Conservation (phyloP, 2,329 filamentous ascomycete genomes). For the Coniochaeta pulveracea region DNA sequence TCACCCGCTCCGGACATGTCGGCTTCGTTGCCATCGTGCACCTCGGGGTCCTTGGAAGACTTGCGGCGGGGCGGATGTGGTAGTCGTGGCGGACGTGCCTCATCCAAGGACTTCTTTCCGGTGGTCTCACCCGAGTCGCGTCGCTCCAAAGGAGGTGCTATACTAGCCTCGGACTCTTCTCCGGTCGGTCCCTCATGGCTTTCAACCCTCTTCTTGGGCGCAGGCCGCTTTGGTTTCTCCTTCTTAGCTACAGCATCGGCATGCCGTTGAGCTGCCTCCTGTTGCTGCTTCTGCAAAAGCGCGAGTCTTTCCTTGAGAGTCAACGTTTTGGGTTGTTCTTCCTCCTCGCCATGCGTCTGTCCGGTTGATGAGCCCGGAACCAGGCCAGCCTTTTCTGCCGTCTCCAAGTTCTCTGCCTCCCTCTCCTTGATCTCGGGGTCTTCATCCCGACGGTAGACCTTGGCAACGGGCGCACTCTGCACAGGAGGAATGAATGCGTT, state of each 20-base stretch:
- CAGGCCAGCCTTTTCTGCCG: slow-evolving; percentile 58
- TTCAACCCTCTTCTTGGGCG: slow-evolving; percentile 57
- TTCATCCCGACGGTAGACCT: slow-evolving; percentile 77
- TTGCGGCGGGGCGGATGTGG: slow-evolving; percentile 38
- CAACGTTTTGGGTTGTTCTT: slow-evolving; percentile 82
- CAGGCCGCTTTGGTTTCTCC: slow-evolving; percentile 69
- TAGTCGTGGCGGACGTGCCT: slow-evolving; percentile 24
- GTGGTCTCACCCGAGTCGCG: slow-evolving; percentile 34
- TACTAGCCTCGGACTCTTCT: slow-evolving; percentile 22
- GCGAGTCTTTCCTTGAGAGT: slow-evolving; percentile 95
- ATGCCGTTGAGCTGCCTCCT: slow-evolving; percentile 76
- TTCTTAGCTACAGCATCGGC: slow-evolving; percentile 70
- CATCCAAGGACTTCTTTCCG: slow-evolving; percentile 41
- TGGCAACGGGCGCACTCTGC: slow-evolving; percentile 58
- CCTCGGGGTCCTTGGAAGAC: slow-evolving; percentile 35
- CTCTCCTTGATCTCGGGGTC: slow-evolving; percentile 61
- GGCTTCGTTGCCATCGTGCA: slow-evolving; percentile 51
- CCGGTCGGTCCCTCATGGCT: slow-evolving; percentile 25
- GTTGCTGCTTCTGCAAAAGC: slow-evolving; percentile 82
- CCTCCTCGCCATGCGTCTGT: slow-evolving; percentile 41
- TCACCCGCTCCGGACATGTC: slow-evolving; percentile 55
- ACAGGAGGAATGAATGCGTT: slow-evolving; percentile 78
- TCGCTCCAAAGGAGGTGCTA: slow-evolving; percentile 29
- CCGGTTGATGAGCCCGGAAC: slow-evolving; percentile 29
- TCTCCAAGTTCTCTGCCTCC: slow-evolving; percentile 54